Conservation (phyloP, 2,329 filamentous ascomycete genomes). For the Tolypocladium endophyticum region DNA sequence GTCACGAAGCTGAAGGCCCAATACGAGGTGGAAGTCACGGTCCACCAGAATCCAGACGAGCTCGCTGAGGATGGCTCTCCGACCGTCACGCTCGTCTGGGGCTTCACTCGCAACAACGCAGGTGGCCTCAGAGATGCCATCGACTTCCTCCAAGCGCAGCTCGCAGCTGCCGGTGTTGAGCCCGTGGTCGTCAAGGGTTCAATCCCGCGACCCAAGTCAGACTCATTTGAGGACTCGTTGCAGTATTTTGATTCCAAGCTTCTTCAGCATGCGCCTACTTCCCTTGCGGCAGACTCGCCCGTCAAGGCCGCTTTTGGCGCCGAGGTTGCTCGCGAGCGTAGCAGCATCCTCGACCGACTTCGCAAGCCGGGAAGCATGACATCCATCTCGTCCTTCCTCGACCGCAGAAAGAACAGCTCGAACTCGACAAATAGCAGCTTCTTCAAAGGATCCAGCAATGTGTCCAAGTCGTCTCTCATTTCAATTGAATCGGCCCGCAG, state of each 20-base stretch:
- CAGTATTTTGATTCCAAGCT: constrained; percentile 97
- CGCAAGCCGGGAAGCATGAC: constrained; percentile 92
- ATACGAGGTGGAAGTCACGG: constrained; percentile 79
- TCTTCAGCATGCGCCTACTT: constrained; percentile 79
- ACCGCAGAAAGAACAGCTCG: constrained; percentile 86
- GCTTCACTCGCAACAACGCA: constrained; percentile 93
- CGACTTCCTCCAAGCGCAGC: constrained; percentile 78
- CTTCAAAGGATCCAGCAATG: constrained; percentile 86
- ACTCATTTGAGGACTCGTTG: constrained; percentile 94
- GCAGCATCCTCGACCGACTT: constrained; percentile 81
- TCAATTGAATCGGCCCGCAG: constrained; percentile 93
- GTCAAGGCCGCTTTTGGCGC: constrained; percentile 77
- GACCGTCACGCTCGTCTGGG: constrained; percentile 57
- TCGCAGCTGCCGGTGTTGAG: constrained; percentile 85
- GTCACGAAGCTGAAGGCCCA: constrained; percentile 78
- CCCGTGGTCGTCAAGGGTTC: constrained; percentile 78
- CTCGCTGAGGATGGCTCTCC: constrained; percentile 45
- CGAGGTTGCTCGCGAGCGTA: constrained; percentile 67
- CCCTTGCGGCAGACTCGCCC: constrained; percentile 75
- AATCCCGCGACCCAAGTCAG: constrained; percentile 96
- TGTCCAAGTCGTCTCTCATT: constrained; percentile 89
- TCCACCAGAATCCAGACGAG: constrained; percentile 54
- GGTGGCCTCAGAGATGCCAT: constrained; percentile 92
- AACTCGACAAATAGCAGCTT: constrained; percentile 73
- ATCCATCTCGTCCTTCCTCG: constrained; percentile 90